Evolutionary conservation across 2,329 filamentous ascomycete species (phyloP), one percentile per base, ranked within the genome.

Genomic region (Fusarium sp.): DNA sequence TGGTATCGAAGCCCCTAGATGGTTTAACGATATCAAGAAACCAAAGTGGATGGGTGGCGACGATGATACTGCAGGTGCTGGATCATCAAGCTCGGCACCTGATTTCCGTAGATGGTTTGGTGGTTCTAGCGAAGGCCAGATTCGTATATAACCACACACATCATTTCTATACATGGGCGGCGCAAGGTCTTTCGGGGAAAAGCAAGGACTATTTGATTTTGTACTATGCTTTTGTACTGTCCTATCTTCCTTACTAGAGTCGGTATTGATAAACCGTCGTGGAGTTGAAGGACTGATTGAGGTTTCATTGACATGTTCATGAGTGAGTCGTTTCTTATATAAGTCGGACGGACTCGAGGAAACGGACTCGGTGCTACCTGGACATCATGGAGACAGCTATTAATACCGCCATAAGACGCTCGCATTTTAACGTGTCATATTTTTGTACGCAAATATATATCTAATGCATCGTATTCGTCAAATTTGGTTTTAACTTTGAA

Each of bases 41-140:
- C 94, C 94, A 10, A 92, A 90, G 76, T 97, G 94, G 94, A 93
- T 96, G 89, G 88, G 89, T 23, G 88, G 88, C 29, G 87, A 89
- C 16, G 84, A 82, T 21, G 80, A 75, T 21, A 77, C 78, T 10
- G 77, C 78, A 37, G 61, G 60, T 25, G 76, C 77, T 46, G 77
- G 66, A 23, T 73, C 77, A 35, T 76, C 78, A 31, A 66, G 31
- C 35, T 68, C 70, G 29, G 75, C 77, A 25, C 73, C 74, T 11
- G 85, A 88, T 72, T 84, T 90, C 56, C 83, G 88, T 58, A 83
- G 88, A 58, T 90, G 89, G 88, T 91, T 91, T 78, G 86, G 86
- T 31, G 83, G 74, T 51, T 76, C 74, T 15, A 51, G 84, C 19
- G 83, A 83, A 29, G 76, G 75, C 38, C 77, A 78, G 39, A 77